These are phyloP conservation scores for Calamus simplicifolius DNA, from an alignment of 176 grass and related monocot genomes.

Conservation along the genomic window DNA sequence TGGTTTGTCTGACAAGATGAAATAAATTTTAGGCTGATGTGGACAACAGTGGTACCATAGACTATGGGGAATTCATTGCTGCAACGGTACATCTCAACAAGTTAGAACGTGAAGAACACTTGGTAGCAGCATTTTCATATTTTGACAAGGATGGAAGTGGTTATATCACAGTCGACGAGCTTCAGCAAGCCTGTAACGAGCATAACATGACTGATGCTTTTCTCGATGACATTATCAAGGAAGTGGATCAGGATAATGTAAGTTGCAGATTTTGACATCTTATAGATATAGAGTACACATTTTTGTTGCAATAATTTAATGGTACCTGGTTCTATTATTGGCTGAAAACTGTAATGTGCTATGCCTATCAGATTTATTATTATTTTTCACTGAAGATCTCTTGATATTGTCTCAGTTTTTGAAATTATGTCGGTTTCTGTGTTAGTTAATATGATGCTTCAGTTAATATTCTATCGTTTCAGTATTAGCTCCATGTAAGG, in stretches of 20 bases:
- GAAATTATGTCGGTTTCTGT: too few relatives aligned
- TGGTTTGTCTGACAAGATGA: slow-evolving; percentile 12
- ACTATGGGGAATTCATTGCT: slow-evolving; percentile 98
- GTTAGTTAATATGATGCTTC: too few relatives aligned
- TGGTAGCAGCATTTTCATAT: slow-evolving; percentile 88
- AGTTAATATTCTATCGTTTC: too few relatives aligned
- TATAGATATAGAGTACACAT: background rate
- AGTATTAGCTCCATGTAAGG: too few relatives aligned
- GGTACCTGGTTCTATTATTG: background rate
- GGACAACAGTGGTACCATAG: slow-evolving; percentile 97
- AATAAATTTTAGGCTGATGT: slow-evolving; percentile 73
- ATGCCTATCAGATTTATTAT: too few relatives aligned
- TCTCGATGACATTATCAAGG: slow-evolving; percentile 95
- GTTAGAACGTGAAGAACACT: slow-evolving; percentile 89
- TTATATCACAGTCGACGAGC: slow-evolving; percentile 95
- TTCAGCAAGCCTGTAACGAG: slow-evolving; percentile 90
- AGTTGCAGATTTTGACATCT: slow-evolving; percentile 12
- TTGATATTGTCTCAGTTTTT: too few relatives aligned
- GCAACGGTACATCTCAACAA: slow-evolving; percentile 99
- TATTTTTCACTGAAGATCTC: too few relatives aligned
- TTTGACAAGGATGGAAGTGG: slow-evolving; percentile 99
- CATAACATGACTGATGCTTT: slow-evolving; percentile 97
- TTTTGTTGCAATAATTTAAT: background rate
- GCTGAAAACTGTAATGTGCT: too few relatives aligned
- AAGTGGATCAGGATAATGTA: slow-evolving; percentile 98